Percentiles rank a stretch among this genome's conserved stretches.
Evolutionary conservation across 257 asterid genomes (phyloP).

Genomic region (Solanum tacnaense): DNA sequence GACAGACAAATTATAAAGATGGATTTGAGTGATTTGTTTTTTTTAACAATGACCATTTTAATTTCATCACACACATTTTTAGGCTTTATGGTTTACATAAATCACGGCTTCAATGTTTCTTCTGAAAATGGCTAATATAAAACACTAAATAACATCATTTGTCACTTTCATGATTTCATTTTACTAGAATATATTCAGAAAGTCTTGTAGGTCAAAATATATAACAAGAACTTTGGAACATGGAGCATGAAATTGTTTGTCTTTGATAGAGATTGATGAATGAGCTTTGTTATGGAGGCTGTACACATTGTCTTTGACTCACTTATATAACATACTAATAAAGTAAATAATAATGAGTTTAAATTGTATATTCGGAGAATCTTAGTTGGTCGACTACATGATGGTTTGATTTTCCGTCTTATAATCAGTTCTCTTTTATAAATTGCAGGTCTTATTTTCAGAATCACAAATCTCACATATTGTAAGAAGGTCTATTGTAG

Average conservation of each 20-base stretch:
- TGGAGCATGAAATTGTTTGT: not conserved
- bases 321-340: not conserved
- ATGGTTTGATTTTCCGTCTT: too few species aligned
- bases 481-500: not conserved
- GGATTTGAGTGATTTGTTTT: not conserved
- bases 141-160: not conserved
- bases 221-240: not conserved
- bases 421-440: accelerated
- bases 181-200: not conserved
- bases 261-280: not conserved
- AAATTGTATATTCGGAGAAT: not conserved
- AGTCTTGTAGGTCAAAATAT: not conserved
- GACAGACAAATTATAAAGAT: not conserved
- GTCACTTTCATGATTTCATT: not conserved
- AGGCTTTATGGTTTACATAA: not conserved
- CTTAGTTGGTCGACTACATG: not conserved
- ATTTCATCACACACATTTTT: not conserved
- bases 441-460: not conserved
- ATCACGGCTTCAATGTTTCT: not conserved
- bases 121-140: not conserved
- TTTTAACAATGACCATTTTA: not conserved
- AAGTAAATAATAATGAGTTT: not conserved
- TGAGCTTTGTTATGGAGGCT: not conserved
- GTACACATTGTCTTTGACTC: not conserved
- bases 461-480: not conserved